Conservation (phyloP, 2,329 filamentous ascomycete genomes). For the Didymella glomerata region DNA sequence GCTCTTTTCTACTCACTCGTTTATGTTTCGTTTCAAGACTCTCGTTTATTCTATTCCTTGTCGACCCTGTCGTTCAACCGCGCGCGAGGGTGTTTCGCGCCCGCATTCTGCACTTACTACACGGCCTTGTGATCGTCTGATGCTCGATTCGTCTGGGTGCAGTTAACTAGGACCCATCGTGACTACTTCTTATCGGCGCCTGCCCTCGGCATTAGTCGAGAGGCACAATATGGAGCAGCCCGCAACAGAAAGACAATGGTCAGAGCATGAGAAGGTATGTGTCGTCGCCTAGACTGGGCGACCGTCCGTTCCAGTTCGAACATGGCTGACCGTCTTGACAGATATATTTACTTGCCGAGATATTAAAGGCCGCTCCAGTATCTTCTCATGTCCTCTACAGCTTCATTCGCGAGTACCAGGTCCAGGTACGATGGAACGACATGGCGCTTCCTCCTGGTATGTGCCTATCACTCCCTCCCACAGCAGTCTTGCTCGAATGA, state of each 20-base stretch:
- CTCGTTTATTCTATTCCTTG: constrained; percentile 42
- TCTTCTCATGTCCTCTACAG: constrained; percentile 55
- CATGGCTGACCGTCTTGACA: constrained; percentile 12
- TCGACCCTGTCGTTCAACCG: constrained; percentile 38
- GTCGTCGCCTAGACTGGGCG: constrained; percentile 9
- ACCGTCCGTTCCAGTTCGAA: constrained; percentile 11
- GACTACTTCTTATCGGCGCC: constrained; percentile 45
- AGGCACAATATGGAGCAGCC: constrained; percentile 51
- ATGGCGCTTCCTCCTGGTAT: constrained; percentile 61
- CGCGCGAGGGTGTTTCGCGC: constrained; percentile 43
- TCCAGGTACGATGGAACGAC: constrained; percentile 59
- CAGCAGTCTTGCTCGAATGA: neutral
- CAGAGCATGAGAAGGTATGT: constrained; percentile 58
- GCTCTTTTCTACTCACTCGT: constrained; percentile 39
- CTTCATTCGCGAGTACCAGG: constrained; percentile 54
- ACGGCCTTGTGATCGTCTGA: constrained; percentile 45
- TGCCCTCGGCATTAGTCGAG: constrained; percentile 32
- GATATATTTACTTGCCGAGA: constrained; percentile 60
- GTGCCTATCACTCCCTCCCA: constrained; percentile 24
- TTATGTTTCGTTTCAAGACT: constrained; percentile 42
- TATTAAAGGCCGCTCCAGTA: constrained; percentile 59
- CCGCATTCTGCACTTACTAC: constrained; percentile 41
- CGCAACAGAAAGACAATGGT: constrained; percentile 54
- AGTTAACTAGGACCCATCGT: constrained; percentile 37
- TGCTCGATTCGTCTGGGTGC: constrained; percentile 50